Evolutionary conservation across 31 red algal genomes (phyloP).

Genomic region (Pterothamnion heteromorphum): DNA sequence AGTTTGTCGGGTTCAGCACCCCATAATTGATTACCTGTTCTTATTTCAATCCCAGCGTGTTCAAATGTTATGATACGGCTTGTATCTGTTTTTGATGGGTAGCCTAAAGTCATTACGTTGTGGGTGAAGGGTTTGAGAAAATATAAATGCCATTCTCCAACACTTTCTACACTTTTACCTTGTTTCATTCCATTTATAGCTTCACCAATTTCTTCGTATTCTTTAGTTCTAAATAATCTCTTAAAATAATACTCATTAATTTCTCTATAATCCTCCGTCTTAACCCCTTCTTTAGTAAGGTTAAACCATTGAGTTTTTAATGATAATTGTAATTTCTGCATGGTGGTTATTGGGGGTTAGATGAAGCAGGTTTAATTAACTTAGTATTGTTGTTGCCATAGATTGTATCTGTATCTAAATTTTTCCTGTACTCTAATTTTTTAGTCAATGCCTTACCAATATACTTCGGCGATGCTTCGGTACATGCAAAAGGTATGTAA

Average conservation of each 20-base stretch:
- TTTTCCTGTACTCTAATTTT: too few relatives aligned
- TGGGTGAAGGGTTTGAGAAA: not conserved
- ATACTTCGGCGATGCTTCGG: too few relatives aligned
- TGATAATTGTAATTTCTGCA: slow-evolving; percentile 17
- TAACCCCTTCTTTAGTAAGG: not conserved
- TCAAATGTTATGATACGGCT: not conserved
- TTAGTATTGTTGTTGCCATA: too few relatives aligned
- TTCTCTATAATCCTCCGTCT: slow-evolving; percentile 18
- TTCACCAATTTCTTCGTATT: not conserved
- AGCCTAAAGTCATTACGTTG: slow-evolving; percentile 14
- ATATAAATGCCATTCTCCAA: not conserved
- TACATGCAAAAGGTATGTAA: too few relatives aligned
- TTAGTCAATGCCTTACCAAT: too few relatives aligned
- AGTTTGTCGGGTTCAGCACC: not conserved
- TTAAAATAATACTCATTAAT: not conserved
- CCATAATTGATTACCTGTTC: not conserved
- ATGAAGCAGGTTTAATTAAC: too few relatives aligned
- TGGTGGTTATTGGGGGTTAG: too few relatives aligned
- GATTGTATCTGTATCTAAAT: too few relatives aligned
- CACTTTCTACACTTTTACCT: not conserved
- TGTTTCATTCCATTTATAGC: not conserved
- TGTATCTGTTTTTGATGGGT: slow-evolving; percentile 13
- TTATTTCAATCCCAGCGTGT: not conserved
- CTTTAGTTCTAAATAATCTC: not conserved
- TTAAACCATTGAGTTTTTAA: slow-evolving; percentile 15